phyloP scores from a whole-genome alignment of 208 protist species.

The Trypanosoma caninum region DNA sequence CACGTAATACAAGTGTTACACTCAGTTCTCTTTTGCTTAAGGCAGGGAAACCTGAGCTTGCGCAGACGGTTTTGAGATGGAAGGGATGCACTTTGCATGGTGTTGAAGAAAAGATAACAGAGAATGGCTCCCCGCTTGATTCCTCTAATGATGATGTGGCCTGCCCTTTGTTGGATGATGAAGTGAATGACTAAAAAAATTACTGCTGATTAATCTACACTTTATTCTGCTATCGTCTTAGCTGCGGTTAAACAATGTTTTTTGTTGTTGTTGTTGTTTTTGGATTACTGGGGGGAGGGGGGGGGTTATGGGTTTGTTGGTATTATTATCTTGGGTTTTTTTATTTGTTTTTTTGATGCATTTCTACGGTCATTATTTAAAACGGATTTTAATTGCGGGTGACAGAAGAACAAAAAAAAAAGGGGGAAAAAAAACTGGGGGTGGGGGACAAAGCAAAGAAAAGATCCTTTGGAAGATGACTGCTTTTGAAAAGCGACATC shows the following conservation, averaged over 20 bases:
- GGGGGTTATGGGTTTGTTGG: not conserved
- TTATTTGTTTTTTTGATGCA: not conserved
- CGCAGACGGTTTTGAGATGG: slow-evolving; percentile 83
- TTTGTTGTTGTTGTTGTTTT: not conserved
- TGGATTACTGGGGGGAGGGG: not conserved
- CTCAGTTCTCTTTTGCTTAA: slow-evolving; percentile 88
- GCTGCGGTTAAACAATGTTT: not conserved
- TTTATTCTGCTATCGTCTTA: too few relatives aligned
- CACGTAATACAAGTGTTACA: slow-evolving; percentile 78
- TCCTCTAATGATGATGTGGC: not conserved
- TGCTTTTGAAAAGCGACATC: slow-evolving; percentile 35
- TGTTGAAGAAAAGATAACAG: slow-evolving; percentile 5
- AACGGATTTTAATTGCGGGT: too few relatives aligned
- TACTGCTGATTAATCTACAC: too few relatives aligned
- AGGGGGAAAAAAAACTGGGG: too few relatives aligned
- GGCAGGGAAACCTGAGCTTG: slow-evolving; percentile 81
- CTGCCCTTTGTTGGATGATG: too few relatives aligned
- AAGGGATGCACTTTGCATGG: slow-evolving; percentile 37
- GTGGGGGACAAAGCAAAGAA: too few relatives aligned
- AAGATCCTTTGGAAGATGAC: slow-evolving; percentile 48
- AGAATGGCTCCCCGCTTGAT: not conserved
- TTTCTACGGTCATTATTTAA: not conserved
- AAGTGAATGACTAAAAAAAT: too few relatives aligned
- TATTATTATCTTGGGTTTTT: not conserved
- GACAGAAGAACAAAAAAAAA: too few relatives aligned